Evolutionary conservation across 352 stramenopile genomes (phyloP), one percentile per base, ranked within the genome.

Genomic region (Pythium apleroticum): DNA sequence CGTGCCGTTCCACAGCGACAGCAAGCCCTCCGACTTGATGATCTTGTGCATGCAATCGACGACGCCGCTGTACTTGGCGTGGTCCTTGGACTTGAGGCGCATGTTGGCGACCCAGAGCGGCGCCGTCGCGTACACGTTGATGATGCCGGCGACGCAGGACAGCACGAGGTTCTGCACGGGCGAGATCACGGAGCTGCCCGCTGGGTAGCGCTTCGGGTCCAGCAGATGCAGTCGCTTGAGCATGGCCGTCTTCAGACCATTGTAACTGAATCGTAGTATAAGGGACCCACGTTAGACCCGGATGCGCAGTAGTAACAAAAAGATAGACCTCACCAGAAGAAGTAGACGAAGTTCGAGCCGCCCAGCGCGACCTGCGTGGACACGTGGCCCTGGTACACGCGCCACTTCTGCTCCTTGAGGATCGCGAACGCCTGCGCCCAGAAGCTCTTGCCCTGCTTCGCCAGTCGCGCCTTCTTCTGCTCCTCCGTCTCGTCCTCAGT

Each of bases 61-160:
- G 17, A 88, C 77, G 20, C 77, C 80, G 17, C 63, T 71, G 65
- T 83, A 90, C 59, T 91, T 83, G 66, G 77, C 74, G 20, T 82
- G 74, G 45, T 91, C 76, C 73, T 91, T 89, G 25, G 85, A 88
- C 64, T 98, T 96, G 57, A 98, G 94, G 4, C 93, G 82, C 73
- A 97, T 95, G 67, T 96, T 98, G 43, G 89, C 88, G 27, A 98
- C 93, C 96, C 96, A 98, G 6, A 98, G 70, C 37, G 96, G 94
- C 69, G 80, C 97, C 31, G 76, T 84, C 55, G 74, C 71, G 68
- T 86, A 89, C 14, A 89, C 80, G 61, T 89, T 98, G 57, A 98
- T 88, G 35, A 97, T 72, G 35, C 95, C 95, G 5, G 92, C 91
- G 60, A 95, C 50, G 56, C 72, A 87, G 37, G 73, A 83, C 33